Conservation (phyloP, 495 filamentous ascomycete species). For the Hyaloscypha finlandica region DNA sequence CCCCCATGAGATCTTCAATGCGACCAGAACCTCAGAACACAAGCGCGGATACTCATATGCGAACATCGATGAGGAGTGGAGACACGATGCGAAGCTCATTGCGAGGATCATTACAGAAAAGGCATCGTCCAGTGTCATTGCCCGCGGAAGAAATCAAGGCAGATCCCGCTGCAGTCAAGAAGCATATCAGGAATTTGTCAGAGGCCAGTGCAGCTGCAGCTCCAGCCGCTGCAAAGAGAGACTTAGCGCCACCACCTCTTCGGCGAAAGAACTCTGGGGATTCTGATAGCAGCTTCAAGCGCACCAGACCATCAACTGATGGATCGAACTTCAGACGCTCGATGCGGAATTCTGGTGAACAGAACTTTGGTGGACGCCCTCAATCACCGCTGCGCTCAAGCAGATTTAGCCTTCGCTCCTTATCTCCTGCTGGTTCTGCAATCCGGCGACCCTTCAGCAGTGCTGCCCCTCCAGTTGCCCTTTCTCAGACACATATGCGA, state of each 20-base stretch:
- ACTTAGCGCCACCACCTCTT: slow-evolving; percentile 20
- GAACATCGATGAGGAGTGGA: slow-evolving; percentile 38
- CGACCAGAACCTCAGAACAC: slow-evolving; percentile 35
- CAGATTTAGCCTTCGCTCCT: slow-evolving; percentile 45
- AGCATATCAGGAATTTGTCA: slow-evolving; percentile 24
- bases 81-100: slow-evolving; percentile 27
- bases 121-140: slow-evolving; percentile 24
- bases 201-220: slow-evolving; percentile 20
- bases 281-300: slow-evolving; percentile 35
- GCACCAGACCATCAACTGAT: slow-evolving; percentile 20
- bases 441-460: slow-evolving; percentile 24
- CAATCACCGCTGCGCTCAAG: slow-evolving; percentile 30
- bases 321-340: slow-evolving; percentile 21
- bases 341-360: slow-evolving; percentile 27
- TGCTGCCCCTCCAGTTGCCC: slow-evolving; percentile 23
- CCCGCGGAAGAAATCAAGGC: slow-evolving; percentile 35
- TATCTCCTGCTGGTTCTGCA: slow-evolving; percentile 42
- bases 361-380: neutral
- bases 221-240: slow-evolving; percentile 10
- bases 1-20: slow-evolving; percentile 44
- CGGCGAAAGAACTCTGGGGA: slow-evolving; percentile 30
- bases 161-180: slow-evolving; percentile 26
- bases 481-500: slow-evolving; percentile 39
- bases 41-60: slow-evolving; percentile 34
- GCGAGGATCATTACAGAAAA: slow-evolving; percentile 27